phyloP scores from a whole-genome alignment of 306 rosid species.

The Sicyos edulis region DNA sequence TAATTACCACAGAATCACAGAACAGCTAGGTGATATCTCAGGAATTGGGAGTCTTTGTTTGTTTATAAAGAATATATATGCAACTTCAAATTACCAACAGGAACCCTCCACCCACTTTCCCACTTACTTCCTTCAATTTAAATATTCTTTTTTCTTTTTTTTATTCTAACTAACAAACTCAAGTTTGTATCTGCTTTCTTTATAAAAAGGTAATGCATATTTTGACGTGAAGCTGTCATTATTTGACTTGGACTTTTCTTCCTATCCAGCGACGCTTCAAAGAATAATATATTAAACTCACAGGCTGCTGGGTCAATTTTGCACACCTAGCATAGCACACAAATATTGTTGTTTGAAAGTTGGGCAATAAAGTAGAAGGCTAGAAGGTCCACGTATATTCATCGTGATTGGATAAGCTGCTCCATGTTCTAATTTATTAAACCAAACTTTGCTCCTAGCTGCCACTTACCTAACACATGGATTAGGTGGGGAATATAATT shows the following conservation, averaged over 20 bases:
- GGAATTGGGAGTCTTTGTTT: too few relatives aligned
- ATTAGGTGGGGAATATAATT: not conserved
- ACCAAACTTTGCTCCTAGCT: not conserved
- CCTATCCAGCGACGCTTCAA: not conserved
- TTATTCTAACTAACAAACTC: not conserved
- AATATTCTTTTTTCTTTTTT: too few relatives aligned
- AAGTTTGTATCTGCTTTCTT: not conserved
- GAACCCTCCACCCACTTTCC: not conserved
- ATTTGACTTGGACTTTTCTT: constrained; percentile 2
- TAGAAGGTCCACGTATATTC: not conserved
- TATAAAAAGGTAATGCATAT: not conserved
- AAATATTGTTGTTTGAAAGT: not conserved
- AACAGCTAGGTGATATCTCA: too few relatives aligned
- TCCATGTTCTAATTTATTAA: not conserved
- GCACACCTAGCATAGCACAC: not conserved
- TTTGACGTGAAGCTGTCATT: not conserved
- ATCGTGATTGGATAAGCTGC: not conserved
- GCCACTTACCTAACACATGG: not conserved
- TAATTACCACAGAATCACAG: too few relatives aligned
- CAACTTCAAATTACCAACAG: not conserved
- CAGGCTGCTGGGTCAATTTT: not conserved
- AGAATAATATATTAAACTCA: too few relatives aligned
- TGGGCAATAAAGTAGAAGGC: not conserved
- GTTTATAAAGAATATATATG: not conserved
- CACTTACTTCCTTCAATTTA: not conserved